These are phyloP conservation scores for Tranzscheliella williamsii DNA, from an alignment of 1,284 basidiomycete genomes.

Conservation along the genomic window DNA sequence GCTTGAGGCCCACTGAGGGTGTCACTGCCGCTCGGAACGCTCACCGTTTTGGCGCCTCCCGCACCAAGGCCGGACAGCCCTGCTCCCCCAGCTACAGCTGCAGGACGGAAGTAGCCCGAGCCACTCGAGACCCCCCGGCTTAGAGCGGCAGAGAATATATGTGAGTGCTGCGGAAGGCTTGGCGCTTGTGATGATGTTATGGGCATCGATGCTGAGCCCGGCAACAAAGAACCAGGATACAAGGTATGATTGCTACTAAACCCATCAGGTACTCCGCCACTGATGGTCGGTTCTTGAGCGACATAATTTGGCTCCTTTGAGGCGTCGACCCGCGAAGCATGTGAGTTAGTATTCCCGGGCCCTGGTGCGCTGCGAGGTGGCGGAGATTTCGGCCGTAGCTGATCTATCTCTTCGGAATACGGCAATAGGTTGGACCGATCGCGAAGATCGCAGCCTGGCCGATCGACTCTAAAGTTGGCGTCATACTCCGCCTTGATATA, in stretches of 20 bases:
- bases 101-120: background rate
- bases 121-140: too few relatives aligned
- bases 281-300: too few relatives aligned
- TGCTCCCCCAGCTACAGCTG: slow-evolving; percentile 11
- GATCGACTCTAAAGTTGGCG: slow-evolving; percentile 46
- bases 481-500: slow-evolving; percentile 45
- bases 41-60: slow-evolving; percentile 48
- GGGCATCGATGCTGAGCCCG: background rate
- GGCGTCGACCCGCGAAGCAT: too few relatives aligned
- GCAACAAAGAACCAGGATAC: too few relatives aligned
- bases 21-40: slow-evolving; percentile 53
- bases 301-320: too few relatives aligned
- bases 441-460: slow-evolving; percentile 44
- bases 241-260: too few relatives aligned
- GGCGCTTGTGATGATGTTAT: background rate
- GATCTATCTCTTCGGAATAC: slow-evolving; percentile 40
- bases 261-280: too few relatives aligned
- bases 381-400: slow-evolving; percentile 52
- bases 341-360: background rate
- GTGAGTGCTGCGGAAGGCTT: background rate
- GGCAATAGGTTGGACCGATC: slow-evolving; percentile 51
- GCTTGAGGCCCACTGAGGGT: slow-evolving; percentile 55
- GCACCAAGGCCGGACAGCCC: slow-evolving; percentile 54
- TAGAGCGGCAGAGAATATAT: too few relatives aligned
- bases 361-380: slow-evolving; percentile 9